These are phyloP conservation scores for Cryphonectria carpinicola DNA, from an alignment of 2,329 filamentous ascomycete genomes.

Conservation along the genomic window DNA sequence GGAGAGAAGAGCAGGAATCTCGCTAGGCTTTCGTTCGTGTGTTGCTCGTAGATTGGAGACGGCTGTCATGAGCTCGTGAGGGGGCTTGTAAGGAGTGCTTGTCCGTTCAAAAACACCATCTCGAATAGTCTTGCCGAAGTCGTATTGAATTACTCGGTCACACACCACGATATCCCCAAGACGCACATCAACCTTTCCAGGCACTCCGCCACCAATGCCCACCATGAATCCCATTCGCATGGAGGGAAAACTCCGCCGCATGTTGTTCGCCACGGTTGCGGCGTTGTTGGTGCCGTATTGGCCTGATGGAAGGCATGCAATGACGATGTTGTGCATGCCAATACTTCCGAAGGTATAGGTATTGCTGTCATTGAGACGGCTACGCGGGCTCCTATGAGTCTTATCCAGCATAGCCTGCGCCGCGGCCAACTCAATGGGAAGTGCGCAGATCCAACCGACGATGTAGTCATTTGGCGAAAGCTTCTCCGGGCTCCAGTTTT, in stretches of 20 bases:
- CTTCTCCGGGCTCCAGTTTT: not conserved
- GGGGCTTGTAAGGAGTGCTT: slow-evolving; percentile 10
- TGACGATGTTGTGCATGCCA: slow-evolving; percentile 23
- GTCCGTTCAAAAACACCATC: slow-evolving; percentile 7
- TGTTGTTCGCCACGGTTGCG: slow-evolving; percentile 33
- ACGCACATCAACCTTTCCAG: slow-evolving; percentile 35
- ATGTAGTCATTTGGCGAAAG: slow-evolving; percentile 3
- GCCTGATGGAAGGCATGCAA: slow-evolving; percentile 36
- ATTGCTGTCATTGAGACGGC: not conserved
- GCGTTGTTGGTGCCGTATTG: slow-evolving; percentile 35
- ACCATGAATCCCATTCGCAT: slow-evolving; percentile 39
- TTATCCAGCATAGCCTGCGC: slow-evolving; percentile 23
- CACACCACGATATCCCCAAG: slow-evolving; percentile 41
- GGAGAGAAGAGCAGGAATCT: not conserved
- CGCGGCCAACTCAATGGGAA: slow-evolving; percentile 24
- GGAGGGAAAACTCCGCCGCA: slow-evolving; percentile 36
- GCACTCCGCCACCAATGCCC: slow-evolving; percentile 39
- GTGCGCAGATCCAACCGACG: slow-evolving; percentile 26
- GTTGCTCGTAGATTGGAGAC: not conserved
- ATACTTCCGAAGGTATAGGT: slow-evolving; percentile 16
- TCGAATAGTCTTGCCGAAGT: slow-evolving; percentile 28
- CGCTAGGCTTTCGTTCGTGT: not conserved
- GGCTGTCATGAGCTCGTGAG: slow-evolving; percentile 5
- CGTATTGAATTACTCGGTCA: slow-evolving; percentile 38
- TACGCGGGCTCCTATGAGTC: not conserved